A percentile compares a stretch with the other conserved stretches of the same genome.
Conservation (phyloP, 2,329 filamentous ascomycete genomes). For the Aspergillus aculeatinus region DNA sequence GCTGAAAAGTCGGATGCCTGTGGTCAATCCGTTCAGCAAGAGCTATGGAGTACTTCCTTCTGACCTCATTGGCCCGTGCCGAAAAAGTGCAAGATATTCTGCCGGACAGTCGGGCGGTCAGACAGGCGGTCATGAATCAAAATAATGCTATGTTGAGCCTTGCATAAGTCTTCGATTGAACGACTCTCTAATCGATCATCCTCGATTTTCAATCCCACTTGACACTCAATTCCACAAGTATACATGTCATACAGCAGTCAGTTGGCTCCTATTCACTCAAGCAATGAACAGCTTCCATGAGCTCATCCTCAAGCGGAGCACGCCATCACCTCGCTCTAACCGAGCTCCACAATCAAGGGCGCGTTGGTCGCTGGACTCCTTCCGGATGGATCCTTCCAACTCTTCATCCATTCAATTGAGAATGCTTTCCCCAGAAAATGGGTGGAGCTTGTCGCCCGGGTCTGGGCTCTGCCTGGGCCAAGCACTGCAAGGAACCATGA, state of each 20-base stretch:
- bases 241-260: no score
- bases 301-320: slow-evolving; percentile 14
- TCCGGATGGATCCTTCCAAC: not conserved
- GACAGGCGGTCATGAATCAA: not conserved
- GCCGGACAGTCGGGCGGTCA: not conserved
- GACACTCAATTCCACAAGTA: no score
- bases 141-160: no score
- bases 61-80: no score
- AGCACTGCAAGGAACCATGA: not conserved
- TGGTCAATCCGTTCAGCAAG: no score
- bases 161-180: no score
- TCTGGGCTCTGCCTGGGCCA: not conserved
- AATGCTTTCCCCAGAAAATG: not conserved
- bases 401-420: not conserved
- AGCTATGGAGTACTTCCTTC: no score
- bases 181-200: no score
- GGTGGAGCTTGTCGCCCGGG: not conserved
- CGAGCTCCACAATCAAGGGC: slow-evolving; percentile 1
- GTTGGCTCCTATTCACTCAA: not conserved
- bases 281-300: not conserved
- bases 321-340: slow-evolving; percentile 4
- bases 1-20: no score
- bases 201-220: no score
- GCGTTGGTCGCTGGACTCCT: not conserved
- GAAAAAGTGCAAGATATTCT: not conserved